A percentile compares a stretch with the other conserved stretches of the same genome.
phyloP scores from a whole-genome alignment of 257 asterid genomes.

The Marsdenia floribunda region DNA sequence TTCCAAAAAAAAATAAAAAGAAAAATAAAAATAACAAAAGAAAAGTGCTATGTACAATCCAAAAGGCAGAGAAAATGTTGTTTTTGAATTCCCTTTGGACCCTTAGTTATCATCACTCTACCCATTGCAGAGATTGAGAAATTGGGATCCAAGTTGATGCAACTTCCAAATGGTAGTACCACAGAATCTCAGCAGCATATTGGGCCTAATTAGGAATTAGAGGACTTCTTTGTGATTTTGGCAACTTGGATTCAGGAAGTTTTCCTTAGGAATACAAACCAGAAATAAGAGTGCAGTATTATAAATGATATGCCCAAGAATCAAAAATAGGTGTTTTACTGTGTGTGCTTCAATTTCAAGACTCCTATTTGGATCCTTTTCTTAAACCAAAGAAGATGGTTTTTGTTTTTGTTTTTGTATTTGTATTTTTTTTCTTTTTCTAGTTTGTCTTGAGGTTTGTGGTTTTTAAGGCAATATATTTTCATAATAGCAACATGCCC shows the following conservation, averaged over 20 bases:
- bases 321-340: background rate
- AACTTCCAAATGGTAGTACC: constrained; percentile 1
- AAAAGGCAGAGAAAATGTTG: too few species aligned
- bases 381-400: background rate
- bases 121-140: constrained; percentile 1
- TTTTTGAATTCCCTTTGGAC: constrained; percentile 4
- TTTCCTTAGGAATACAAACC: background rate
- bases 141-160: constrained; percentile 6
- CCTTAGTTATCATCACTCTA: constrained; percentile 10
- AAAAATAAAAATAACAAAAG: too few species aligned
- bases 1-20: background rate
- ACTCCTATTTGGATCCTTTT: background rate
- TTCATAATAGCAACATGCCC: background rate
- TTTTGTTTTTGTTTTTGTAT: background rate
- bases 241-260: background rate
- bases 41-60: too few species aligned
- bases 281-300: background rate
- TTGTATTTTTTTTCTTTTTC: too few species aligned
- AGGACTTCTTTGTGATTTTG: background rate
- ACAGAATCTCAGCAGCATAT: background rate
- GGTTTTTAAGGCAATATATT: background rate
- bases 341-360: background rate
- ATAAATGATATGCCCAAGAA: background rate
- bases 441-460: background rate
- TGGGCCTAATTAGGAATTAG: background rate